Conservation (phyloP, 163 green algal species). For the Chlorella variabilis region DNA sequence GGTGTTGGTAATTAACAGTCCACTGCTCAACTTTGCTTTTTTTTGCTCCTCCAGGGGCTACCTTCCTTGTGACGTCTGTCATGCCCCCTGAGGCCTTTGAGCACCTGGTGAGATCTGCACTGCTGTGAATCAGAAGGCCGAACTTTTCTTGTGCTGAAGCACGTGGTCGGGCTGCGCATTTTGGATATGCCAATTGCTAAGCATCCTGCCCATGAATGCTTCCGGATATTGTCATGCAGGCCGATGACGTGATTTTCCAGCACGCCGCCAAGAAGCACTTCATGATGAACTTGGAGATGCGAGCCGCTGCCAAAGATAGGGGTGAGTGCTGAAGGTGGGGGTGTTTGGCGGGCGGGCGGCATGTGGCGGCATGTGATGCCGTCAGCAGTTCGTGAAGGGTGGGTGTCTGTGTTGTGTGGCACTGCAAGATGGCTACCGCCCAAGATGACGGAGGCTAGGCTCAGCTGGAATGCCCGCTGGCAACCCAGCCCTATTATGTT, state of each 20-base stretch:
- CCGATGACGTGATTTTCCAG: conserved; percentile 25
- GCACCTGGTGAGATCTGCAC: background rate
- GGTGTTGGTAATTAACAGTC: background rate
- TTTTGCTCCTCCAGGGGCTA: conserved; percentile 22
- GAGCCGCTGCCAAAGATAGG: background rate
- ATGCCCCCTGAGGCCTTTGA: conserved; percentile 18
- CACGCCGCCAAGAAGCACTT: conserved; percentile 36
- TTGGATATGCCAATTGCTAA: background rate
- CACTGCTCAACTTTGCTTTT: background rate
- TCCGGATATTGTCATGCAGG: background rate
- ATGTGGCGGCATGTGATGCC: too few species aligned
- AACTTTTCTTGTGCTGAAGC: too few species aligned
- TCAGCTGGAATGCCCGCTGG: too few species aligned
- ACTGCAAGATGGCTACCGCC: too few species aligned
- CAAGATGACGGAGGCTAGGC: too few species aligned
- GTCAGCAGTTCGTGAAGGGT: too few species aligned
- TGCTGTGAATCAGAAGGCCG: background rate
- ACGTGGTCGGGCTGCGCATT: background rate
- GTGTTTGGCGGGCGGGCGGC: too few species aligned
- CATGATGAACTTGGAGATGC: conserved; percentile 6
- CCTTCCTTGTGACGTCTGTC: conserved; percentile 41
- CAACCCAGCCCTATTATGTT: too few species aligned
- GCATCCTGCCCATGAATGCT: background rate
- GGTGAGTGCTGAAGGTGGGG: background rate
- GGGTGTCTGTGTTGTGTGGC: too few species aligned